Evolutionary conservation across 371 early-diverging fungal species (phyloP), one percentile per base, ranked within the genome.

Genomic region (Lichtheimia hyalospora): DNA sequence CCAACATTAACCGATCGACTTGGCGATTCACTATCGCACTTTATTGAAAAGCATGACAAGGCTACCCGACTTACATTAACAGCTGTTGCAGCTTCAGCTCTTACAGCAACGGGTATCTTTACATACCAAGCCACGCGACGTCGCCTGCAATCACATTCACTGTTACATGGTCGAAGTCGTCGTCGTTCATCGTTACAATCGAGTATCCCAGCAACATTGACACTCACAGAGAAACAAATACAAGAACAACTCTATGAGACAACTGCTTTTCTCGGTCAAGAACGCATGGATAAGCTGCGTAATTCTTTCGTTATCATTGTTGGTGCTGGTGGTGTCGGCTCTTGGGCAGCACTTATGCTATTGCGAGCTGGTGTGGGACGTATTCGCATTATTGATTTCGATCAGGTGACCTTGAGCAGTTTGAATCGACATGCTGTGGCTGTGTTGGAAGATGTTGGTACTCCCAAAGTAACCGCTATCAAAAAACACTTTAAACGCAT

Each of bases 321-420:
- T 5, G 98, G 98, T 20, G 87, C 91, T 10, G 98, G 98, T 16
- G 98, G 98, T 3, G 97, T 98, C 4, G 98, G 93, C 13, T 90
- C 92, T 2, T 92, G 92, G 87, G 89, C 94, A 24, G 95, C 96
- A 2, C 75, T 92, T 28, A 93, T 96, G 95, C 75, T 98, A 40
- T 58, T 91, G 53, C 85, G 97, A 42, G 90, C 95, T 3, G 98
- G 98, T 23, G 92, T 96, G 0, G 85, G 88, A 61, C 83, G 81
- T 43, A 81, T 98, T 24, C 87, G 97, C 14, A 70, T 98, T 34
- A 93, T 98, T 52, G 98, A 98, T 63, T 97, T 97, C 72, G 97
- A 96, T 71, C 95, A 96, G 71, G 95, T 98, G 14, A 91, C 96
- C 2, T 74, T 96, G 16, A 92, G 92, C 43, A 88, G 89, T 27